A percentile compares a stretch with the other conserved stretches of the same genome.
These are phyloP conservation scores for Rhodamnia argentea DNA, from an alignment of 345 rosid genomes.

Conservation along the genomic window DNA sequence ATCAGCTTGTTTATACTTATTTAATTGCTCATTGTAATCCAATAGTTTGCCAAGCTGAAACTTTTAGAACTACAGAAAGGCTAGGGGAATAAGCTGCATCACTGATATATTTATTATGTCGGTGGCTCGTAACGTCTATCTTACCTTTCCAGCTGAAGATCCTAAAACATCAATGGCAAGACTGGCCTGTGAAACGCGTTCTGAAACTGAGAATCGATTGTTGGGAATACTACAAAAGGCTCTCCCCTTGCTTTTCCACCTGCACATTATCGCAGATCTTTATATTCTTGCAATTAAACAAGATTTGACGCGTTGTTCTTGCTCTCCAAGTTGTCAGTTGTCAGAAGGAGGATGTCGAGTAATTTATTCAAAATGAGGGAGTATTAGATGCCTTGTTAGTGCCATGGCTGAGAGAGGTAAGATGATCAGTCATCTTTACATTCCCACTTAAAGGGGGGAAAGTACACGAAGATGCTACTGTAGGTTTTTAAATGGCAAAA, in stretches of 20 bases:
- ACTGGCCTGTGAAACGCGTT: background rate
- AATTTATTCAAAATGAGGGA: background rate
- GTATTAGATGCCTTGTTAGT: constrained; percentile 6
- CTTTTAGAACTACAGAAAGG: background rate
- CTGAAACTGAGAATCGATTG: background rate
- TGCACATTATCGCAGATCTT: background rate
- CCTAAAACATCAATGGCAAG: background rate
- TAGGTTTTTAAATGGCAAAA: background rate
- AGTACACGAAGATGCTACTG: background rate
- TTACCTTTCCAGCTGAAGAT: background rate
- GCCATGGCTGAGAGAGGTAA: background rate
- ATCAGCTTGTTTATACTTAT: background rate
- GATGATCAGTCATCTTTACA: background rate
- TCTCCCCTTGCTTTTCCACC: background rate
- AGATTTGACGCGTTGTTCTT: constrained; percentile 9
- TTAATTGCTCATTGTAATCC: background rate
- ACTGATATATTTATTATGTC: background rate
- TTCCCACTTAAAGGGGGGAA: background rate
- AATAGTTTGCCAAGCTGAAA: background rate
- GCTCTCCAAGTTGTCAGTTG: background rate
- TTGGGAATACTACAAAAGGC: background rate
- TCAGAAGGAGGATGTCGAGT: background rate
- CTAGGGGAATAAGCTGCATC: background rate
- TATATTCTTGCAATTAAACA: background rate
- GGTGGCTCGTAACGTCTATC: background rate